These are phyloP conservation scores for Blastocystis hominis DNA, from an alignment of 352 stramenopile genomes.

Conservation along the genomic window DNA sequence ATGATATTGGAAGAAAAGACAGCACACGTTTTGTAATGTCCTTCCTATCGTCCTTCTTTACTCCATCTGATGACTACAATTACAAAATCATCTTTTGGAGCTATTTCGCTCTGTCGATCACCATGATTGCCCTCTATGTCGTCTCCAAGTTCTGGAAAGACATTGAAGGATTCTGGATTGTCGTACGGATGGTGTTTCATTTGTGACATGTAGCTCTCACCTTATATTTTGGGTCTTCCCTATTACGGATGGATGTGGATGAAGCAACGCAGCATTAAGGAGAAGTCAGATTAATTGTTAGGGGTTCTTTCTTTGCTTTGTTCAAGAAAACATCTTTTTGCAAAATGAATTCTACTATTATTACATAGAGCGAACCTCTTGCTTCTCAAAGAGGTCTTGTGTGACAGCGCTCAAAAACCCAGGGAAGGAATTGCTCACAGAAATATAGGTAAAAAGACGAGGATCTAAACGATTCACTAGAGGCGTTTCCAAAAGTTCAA, in stretches of 20 bases:
- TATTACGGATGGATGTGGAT: constrained; percentile 55
- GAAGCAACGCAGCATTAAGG: constrained; percentile 43
- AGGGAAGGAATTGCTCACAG: constrained; percentile 38
- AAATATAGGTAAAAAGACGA: constrained; percentile 33
- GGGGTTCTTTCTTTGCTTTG: neutral
- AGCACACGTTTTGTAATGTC: neutral
- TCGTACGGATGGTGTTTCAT: neutral
- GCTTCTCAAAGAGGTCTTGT: constrained; percentile 48
- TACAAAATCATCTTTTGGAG: constrained; percentile 44
- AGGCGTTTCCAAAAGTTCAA: constrained; percentile 24
- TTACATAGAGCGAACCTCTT: neutral
- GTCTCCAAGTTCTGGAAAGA: constrained; percentile 9
- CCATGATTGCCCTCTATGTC: neutral
- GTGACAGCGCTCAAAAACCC: constrained; percentile 47
- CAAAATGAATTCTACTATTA: too few relatives aligned
- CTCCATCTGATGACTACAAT: constrained; percentile 40
- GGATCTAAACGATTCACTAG: constrained; percentile 37
- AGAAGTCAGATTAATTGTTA: constrained; percentile 49
- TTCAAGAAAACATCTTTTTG: neutral
- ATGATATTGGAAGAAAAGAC: neutral
- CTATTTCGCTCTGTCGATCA: constrained; percentile 22
- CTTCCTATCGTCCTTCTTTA: neutral
- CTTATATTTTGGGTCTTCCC: constrained; percentile 44
- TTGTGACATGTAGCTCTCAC: constrained; percentile 22
- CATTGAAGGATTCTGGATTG: constrained; percentile 50